Conservation (phyloP, 2,329 filamentous ascomycete genomes). For the Aurifilum marmelostoma region DNA sequence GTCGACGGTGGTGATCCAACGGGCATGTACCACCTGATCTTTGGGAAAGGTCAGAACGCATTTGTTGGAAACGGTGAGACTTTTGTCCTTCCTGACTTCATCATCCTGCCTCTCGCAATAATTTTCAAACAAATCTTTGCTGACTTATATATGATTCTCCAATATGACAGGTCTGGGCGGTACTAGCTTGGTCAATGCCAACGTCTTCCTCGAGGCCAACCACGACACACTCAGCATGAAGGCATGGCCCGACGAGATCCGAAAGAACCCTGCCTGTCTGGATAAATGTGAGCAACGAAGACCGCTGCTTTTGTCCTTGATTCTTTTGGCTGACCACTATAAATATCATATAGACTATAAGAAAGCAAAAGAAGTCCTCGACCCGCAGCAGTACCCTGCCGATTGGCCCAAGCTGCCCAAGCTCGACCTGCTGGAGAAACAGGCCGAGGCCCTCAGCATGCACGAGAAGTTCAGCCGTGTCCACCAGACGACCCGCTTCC, state of each 20-base stretch:
- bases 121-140: neutral
- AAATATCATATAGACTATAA: constrained; percentile 53
- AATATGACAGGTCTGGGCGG: constrained; percentile 60
- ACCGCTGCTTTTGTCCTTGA: too few species aligned
- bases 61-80: constrained; percentile 59
- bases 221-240: constrained; percentile 54
- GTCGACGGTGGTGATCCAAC: constrained; percentile 57
- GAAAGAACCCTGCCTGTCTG: constrained; percentile 46
- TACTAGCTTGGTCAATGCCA: constrained; percentile 68
- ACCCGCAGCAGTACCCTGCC: constrained; percentile 61
- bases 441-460: constrained; percentile 57
- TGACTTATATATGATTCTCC: neutral
- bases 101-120: neutral
- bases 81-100: neutral
- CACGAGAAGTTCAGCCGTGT: constrained; percentile 58
- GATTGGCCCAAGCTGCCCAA: constrained; percentile 63
- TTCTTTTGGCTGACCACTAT: neutral
- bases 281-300: constrained; percentile 52
- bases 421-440: constrained; percentile 57
- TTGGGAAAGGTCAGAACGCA: constrained; percentile 67
- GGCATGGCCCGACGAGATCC: constrained; percentile 63
- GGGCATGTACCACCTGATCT: constrained; percentile 65
- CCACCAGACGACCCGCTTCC: constrained; percentile 66
- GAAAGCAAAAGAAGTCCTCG: constrained; percentile 57
- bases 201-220: constrained; percentile 66